Conservation (phyloP, 805 yeast genomes). For the Myxozyma melibiosi region DNA sequence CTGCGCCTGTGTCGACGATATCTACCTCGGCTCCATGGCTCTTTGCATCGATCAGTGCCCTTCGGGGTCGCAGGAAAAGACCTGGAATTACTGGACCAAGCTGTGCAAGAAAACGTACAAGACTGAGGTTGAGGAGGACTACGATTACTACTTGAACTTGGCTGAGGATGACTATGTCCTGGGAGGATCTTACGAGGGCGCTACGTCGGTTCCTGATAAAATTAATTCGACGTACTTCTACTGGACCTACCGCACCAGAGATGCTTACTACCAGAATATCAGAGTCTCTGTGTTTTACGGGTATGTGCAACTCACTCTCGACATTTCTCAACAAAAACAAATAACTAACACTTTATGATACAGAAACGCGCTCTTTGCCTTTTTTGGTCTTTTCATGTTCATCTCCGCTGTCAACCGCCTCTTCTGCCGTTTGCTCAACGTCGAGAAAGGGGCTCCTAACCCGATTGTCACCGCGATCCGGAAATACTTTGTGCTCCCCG, state of each 20-base stretch:
- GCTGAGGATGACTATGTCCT: not conserved
- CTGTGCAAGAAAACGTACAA: not conserved
- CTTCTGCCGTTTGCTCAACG: not conserved
- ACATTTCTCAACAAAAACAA: not conserved
- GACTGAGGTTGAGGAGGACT: not conserved
- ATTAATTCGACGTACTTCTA: not conserved
- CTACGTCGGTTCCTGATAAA: not conserved
- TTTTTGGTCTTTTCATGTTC: not conserved
- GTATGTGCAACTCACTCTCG: not conserved
- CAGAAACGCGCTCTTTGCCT: not conserved
- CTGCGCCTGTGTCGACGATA: conserved; percentile 5
- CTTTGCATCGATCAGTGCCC: not conserved
- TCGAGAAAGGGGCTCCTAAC: not conserved
- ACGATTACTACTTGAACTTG: not conserved
- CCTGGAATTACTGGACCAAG: not conserved
- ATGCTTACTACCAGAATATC: conserved; percentile 4
- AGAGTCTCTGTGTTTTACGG: conserved; percentile 11
- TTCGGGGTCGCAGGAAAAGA: not conserved
- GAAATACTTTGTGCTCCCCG: conserved; percentile 37
- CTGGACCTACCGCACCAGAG: not conserved
- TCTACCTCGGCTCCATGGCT: not conserved
- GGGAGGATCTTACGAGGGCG: not conserved
- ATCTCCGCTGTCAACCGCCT: not conserved
- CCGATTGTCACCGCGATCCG: conserved; percentile 15
- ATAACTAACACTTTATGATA: not conserved